phyloP scores from a whole-genome alignment of 2,329 filamentous ascomycete species.

The Colletotrichum sp. region DNA sequence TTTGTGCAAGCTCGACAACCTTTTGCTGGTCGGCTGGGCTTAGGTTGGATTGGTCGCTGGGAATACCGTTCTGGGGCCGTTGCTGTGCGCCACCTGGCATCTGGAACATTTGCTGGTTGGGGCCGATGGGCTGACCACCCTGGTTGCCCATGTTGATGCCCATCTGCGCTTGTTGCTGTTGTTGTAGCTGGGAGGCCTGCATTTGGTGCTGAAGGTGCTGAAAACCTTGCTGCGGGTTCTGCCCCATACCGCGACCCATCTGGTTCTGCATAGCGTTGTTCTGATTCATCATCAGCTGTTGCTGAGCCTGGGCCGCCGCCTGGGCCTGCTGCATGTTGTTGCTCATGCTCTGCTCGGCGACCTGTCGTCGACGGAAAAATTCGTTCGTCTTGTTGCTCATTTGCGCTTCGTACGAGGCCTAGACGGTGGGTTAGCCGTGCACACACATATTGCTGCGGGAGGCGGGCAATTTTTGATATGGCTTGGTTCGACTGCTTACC shows the following conservation, averaged over 20 bases:
- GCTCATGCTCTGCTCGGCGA: conserved; percentile 53
- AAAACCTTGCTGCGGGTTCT: conserved; percentile 57
- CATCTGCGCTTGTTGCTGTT: conserved; percentile 41
- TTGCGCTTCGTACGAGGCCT: conserved; percentile 56
- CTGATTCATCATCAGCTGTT: conserved; percentile 58
- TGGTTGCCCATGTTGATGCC: conserved; percentile 47
- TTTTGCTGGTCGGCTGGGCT: conserved; percentile 48
- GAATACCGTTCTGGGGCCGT: conserved; percentile 30
- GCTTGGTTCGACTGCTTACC: conserved; percentile 36
- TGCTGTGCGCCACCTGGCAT: conserved; percentile 41
- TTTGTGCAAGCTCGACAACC: conserved; percentile 48
- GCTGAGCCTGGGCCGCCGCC: conserved; percentile 42
- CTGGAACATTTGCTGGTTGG: conserved; percentile 40
- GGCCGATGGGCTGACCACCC: conserved; percentile 40
- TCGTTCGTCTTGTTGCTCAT: conserved; percentile 53
- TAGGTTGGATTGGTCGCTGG: conserved; percentile 42
- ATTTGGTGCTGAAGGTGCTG: conserved; percentile 64
- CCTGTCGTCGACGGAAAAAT: conserved; percentile 55
- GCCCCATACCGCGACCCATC: conserved; percentile 56
- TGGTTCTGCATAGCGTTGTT: conserved; percentile 52
- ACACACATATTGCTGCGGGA: conserved; percentile 6
- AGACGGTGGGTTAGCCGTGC: neutral
- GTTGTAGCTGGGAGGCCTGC: conserved; percentile 59
- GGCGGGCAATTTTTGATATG: neutral
- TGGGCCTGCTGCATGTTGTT: conserved; percentile 55